These are phyloP conservation scores for Xylaria intraflava DNA, from an alignment of 495 filamentous ascomycete genomes.

Conservation along the genomic window DNA sequence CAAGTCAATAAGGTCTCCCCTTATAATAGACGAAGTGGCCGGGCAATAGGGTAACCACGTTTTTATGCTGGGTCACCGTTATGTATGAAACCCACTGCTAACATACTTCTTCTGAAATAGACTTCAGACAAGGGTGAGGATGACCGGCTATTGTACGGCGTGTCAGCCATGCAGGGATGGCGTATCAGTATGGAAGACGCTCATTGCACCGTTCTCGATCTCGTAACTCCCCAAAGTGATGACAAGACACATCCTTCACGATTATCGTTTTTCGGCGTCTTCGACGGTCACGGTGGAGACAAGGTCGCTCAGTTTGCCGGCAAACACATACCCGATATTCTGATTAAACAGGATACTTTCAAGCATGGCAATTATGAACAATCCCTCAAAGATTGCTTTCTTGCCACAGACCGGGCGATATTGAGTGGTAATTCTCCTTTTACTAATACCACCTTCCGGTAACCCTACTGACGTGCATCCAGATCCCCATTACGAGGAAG, in stretches of 20 bases:
- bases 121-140: slow-evolving; percentile 82
- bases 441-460: not conserved
- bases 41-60: too few relatives aligned
- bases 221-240: slow-evolving; percentile 56
- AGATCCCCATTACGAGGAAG: slow-evolving; percentile 96
- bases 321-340: slow-evolving; percentile 86
- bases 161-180: slow-evolving; percentile 99
- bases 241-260: slow-evolving; percentile 59
- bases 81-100: not conserved
- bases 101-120: slow-evolving; percentile 39
- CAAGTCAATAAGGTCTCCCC: too few relatives aligned
- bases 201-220: slow-evolving; percentile 81
- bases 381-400: slow-evolving; percentile 92
- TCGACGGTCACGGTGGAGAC: slow-evolving; percentile 95
- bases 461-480: slow-evolving; percentile 17
- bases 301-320: slow-evolving; percentile 92
- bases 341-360: slow-evolving; percentile 90
- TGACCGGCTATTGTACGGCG: slow-evolving; percentile 84
- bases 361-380: slow-evolving; percentile 87
- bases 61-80: slow-evolving; percentile 13
- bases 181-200: slow-evolving; percentile 99
- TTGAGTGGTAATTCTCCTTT: slow-evolving; percentile 64
- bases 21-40: too few relatives aligned
- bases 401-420: slow-evolving; percentile 93
- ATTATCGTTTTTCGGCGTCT: slow-evolving; percentile 95